Evolutionary conservation across 1,284 basidiomycete genomes (phyloP).

Genomic region (Butyriboletus appendiculatus): DNA sequence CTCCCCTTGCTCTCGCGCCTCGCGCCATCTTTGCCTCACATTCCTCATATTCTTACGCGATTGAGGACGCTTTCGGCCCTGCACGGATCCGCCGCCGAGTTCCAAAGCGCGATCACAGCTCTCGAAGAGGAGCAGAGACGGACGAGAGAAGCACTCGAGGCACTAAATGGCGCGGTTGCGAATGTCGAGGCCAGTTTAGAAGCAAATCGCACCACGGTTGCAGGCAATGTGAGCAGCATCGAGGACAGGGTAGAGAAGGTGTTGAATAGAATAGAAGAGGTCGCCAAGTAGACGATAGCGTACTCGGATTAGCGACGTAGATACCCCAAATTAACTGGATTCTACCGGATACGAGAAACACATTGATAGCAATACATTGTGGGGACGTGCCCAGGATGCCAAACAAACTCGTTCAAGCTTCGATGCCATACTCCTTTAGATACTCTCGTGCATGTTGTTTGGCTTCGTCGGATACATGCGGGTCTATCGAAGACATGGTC

Average conservation of each 20-base stretch:
- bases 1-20: conserved; percentile 82
- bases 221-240: conserved; percentile 69
- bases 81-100: conserved; percentile 81
- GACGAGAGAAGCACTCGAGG: conserved; percentile 60
- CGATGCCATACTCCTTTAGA: conserved; percentile 35
- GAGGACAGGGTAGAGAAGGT: conserved; percentile 39
- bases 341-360: not conserved
- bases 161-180: conserved; percentile 68
- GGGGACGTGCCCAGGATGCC: not conserved
- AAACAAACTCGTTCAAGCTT: conserved; percentile 2
- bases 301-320: not conserved
- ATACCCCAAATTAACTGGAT: conserved; percentile 5
- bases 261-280: conserved; percentile 27
- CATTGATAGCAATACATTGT: not conserved
- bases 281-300: conserved; percentile 16
- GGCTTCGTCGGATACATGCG: conserved; percentile 46
- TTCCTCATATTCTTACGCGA: conserved; percentile 89
- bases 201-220: conserved; percentile 73
- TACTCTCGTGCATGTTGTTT: conserved; percentile 51
- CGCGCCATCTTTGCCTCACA: conserved; percentile 85
- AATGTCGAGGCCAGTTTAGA: conserved; percentile 76
- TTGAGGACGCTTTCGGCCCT: conserved; percentile 82
- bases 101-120: conserved; percentile 68
- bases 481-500: conserved; percentile 30
- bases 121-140: conserved; percentile 73